Percentiles rank a stretch among this genome's conserved stretches.
phyloP scores from a whole-genome alignment of 352 stramenopile species.

The Globisporangium barbulae region DNA sequence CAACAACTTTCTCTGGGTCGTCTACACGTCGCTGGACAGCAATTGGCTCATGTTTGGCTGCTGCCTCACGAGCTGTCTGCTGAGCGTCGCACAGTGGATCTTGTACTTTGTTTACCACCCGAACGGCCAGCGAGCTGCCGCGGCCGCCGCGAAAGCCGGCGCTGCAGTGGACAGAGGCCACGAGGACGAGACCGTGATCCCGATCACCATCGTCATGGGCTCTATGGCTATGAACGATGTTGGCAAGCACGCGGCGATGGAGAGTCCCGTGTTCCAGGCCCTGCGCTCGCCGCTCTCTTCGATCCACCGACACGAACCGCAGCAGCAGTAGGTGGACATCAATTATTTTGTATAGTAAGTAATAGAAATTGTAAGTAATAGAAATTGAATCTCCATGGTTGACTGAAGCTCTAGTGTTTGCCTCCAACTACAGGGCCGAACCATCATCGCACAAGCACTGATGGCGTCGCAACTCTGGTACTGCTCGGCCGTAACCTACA shows the following conservation, averaged over 20 bases:
- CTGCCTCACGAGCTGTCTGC: constrained; percentile 13
- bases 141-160: background rate
- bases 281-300: constrained; percentile 12
- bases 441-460: background rate
- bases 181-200: constrained; percentile 7
- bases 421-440: background rate
- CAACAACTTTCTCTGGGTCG: constrained; percentile 43
- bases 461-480: background rate
- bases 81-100: constrained; percentile 10
- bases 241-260: background rate
- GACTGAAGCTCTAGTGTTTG: too few relatives aligned
- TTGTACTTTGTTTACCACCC: constrained; percentile 17
- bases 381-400: too few relatives aligned
- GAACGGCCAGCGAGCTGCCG: background rate
- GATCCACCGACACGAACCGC: constrained; percentile 2
- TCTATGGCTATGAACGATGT: background rate
- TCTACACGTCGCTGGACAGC: constrained; percentile 16
- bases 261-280: constrained; percentile 8
- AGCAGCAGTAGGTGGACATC: background rate
- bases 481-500: background rate
- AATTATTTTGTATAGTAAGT: too few relatives aligned
- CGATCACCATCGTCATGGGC: constrained; percentile 4
- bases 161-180: background rate
- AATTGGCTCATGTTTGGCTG: constrained; percentile 22
- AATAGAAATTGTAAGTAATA: too few relatives aligned